A percentile compares a stretch with the other conserved stretches of the same genome.
phyloP scores from a whole-genome alignment of 2,329 filamentous ascomycete species.

The Phaeosphaeriaceae sp. region DNA sequence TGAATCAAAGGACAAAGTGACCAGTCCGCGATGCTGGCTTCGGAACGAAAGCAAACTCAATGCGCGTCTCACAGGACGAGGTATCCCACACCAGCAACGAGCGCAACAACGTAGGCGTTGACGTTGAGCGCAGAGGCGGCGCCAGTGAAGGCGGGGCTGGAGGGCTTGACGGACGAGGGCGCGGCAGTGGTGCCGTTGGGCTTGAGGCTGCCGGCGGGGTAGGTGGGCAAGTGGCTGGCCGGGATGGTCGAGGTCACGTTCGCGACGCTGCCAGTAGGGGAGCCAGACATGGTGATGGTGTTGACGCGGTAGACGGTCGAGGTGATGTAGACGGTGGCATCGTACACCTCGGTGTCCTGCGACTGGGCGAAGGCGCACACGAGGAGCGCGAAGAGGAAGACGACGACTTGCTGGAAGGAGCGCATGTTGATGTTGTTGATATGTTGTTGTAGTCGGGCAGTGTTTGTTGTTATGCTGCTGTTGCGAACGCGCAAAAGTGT shows the following conservation, averaged over 20 bases:
- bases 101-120: conserved; percentile 37
- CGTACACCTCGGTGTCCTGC: conserved; percentile 28
- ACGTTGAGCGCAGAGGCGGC: conserved; percentile 41
- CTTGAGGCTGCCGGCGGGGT: conserved; percentile 10
- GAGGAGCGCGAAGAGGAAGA: conserved; percentile 45
- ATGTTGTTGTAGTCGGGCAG: neutral
- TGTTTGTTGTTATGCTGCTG: conserved; percentile 9
- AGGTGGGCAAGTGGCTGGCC: conserved; percentile 21
- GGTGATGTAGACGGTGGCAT: conserved; percentile 47
- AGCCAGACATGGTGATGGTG: conserved; percentile 45
- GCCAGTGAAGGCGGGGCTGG: conserved; percentile 38
- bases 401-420: conserved; percentile 43
- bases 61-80: conserved; percentile 41
- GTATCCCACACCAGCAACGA: conserved; percentile 44
- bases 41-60: conserved; percentile 13
- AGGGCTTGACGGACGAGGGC: conserved; percentile 13
- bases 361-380: conserved; percentile 36
- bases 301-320: conserved; percentile 48
- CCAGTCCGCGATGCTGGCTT: conserved; percentile 38
- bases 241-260: conserved; percentile 45
- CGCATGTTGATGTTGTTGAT: conserved; percentile 37
- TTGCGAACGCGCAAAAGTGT: conserved; percentile 7
- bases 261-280: conserved; percentile 30
- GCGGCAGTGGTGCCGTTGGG: conserved; percentile 25
- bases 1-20: conserved; percentile 35